Evolutionary conservation across 75 land plant genomes (phyloP).

Genomic region (Selaginella moellendorffii): DNA sequence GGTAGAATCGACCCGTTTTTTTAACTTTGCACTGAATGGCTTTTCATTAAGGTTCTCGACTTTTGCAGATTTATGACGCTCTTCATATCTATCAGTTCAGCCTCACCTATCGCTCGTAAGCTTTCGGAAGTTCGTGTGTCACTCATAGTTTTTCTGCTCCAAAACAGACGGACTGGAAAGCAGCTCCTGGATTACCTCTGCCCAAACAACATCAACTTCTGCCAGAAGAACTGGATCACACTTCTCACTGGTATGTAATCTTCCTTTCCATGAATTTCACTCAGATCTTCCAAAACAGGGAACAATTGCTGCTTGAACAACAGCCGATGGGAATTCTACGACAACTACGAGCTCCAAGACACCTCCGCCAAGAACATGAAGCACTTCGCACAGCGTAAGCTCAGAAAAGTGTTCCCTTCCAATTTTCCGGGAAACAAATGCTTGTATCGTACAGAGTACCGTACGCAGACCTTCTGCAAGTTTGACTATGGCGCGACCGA

Average conservation of each 20-base stretch:
- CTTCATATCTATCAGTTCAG: conserved; percentile 5
- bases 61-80: not conserved
- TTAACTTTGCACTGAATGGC: not conserved
- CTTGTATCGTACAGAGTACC: not conserved
- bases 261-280: too few relatives aligned
- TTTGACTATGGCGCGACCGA: conserved; percentile 8
- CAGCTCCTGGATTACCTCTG: conserved; percentile 1
- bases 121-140: not conserved
- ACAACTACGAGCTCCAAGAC: conserved; percentile 9
- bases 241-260: not conserved
- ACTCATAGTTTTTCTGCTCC: not conserved
- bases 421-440: too few relatives aligned
- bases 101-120: conserved; percentile 6
- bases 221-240: not conserved
- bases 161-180: not conserved
- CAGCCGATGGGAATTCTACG: not conserved
- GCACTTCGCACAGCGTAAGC: conserved; percentile 17
- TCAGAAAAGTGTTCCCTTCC: not conserved
- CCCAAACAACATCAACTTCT: not conserved
- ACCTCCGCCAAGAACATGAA: conserved; percentile 14
- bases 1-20: conserved; percentile 25
- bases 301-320: conserved; percentile 11
- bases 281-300: conserved; percentile 2
- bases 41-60: not conserved
- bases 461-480: conserved; percentile 4